Conservation (phyloP, 2,329 filamentous ascomycete genomes). For the Thermochaetoides dissita region DNA sequence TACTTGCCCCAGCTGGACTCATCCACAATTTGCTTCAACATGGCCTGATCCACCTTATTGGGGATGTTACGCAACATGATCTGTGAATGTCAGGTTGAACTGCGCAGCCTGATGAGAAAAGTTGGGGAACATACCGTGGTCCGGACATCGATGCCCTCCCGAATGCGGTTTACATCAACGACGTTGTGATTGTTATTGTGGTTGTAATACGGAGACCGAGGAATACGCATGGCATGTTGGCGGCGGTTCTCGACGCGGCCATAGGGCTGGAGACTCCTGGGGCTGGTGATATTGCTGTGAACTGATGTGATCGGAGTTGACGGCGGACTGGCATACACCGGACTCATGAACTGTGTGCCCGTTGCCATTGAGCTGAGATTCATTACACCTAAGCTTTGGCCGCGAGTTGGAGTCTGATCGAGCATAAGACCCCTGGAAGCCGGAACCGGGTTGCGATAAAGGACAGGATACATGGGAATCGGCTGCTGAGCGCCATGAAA, state of each 20-base stretch:
- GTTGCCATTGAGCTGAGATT: constrained; percentile 12
- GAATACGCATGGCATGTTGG: constrained; percentile 34
- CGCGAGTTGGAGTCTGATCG: constrained; percentile 21
- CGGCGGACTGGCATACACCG: constrained; percentile 21
- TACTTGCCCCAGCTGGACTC: constrained; percentile 68
- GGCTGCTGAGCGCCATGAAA: background rate
- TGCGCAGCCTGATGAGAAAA: too few species aligned
- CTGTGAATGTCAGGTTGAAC: constrained; percentile 24
- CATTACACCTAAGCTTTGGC: constrained; percentile 17
- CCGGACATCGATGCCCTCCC: constrained; percentile 55
- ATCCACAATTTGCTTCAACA: constrained; percentile 69
- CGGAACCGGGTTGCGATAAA: constrained; percentile 7
- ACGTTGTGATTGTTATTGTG: constrained; percentile 43
- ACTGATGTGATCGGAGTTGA: constrained; percentile 18
- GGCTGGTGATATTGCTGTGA: constrained; percentile 27
- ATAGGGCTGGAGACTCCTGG: constrained; percentile 23
- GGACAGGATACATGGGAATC: too few species aligned
- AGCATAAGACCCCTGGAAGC: constrained; percentile 21
- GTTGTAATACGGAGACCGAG: constrained; percentile 32
- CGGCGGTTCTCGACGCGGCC: constrained; percentile 29
- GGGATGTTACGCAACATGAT: constrained; percentile 95
- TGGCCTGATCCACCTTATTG: constrained; percentile 67
- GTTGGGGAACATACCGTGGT: constrained; percentile 46
- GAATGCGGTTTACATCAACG: constrained; percentile 47
- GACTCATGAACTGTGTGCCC: constrained; percentile 9